Percentiles rank a stretch among this genome's conserved stretches.
Conservation (phyloP, 352 stramenopile species). For the Globisporangium carolinianum region DNA sequence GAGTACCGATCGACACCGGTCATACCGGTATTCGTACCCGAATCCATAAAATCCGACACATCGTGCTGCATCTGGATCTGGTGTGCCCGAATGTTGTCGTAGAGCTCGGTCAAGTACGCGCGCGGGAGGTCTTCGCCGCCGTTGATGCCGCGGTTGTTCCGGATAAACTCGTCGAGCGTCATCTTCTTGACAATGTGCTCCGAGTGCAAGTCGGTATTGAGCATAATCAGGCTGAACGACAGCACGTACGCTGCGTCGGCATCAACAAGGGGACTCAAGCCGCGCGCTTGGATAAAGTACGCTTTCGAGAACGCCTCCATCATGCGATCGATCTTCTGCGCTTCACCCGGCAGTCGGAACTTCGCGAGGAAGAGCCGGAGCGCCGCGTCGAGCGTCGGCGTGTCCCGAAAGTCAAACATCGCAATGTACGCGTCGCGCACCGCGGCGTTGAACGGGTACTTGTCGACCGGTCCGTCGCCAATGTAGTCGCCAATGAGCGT, state of each 20-base stretch:
- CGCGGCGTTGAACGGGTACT: slow-evolving; percentile 94
- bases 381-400: slow-evolving; percentile 84
- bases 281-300: slow-evolving; percentile 76
- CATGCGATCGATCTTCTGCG: slow-evolving; percentile 97
- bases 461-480: slow-evolving; percentile 90
- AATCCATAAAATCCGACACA: slow-evolving; percentile 75
- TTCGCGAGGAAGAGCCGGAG: slow-evolving; percentile 91
- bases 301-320: slow-evolving; percentile 95
- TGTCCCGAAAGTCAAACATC: slow-evolving; percentile 93
- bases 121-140: slow-evolving; percentile 62
- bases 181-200: slow-evolving; percentile 87
- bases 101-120: slow-evolving; percentile 67
- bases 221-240: slow-evolving; percentile 98
- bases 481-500: slow-evolving; percentile 96
- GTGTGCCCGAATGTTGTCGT: slow-evolving; percentile 75
- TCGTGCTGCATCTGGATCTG: slow-evolving; percentile 89
- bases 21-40: slow-evolving; percentile 19
- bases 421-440: slow-evolving; percentile 82
- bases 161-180: slow-evolving; percentile 81
- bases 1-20: slow-evolving; percentile 78
- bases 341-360: slow-evolving; percentile 96
- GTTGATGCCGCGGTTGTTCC: slow-evolving; percentile 86
- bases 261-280: slow-evolving; percentile 51
- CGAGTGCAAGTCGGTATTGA: slow-evolving; percentile 99
- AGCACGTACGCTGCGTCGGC: slow-evolving; percentile 95